Percentiles rank a stretch among this genome's conserved stretches.
Evolutionary conservation across 768 basidiomycete species (phyloP).

Genomic region (Tephrocybe sp.): DNA sequence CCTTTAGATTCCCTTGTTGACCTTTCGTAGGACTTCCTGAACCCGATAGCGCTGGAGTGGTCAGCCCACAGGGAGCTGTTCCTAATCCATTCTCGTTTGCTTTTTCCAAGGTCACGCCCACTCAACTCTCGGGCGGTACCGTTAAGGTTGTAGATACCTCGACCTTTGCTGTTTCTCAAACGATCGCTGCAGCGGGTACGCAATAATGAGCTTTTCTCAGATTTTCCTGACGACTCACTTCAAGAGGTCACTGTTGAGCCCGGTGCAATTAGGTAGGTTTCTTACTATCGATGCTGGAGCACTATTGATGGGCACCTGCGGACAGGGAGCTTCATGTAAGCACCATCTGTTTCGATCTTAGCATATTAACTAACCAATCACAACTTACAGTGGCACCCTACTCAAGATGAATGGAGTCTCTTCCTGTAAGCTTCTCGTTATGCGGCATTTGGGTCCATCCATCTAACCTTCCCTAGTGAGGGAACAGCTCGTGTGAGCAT

Average conservation of each 20-base stretch:
- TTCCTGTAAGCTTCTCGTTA: constrained; percentile 42
- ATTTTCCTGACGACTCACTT: neutral
- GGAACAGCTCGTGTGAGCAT: constrained; percentile 56
- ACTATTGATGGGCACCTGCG: constrained; percentile 1
- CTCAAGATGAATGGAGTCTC: constrained; percentile 64
- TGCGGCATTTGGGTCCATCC: neutral
- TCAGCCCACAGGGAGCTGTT: constrained; percentile 44
- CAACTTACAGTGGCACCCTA: constrained; percentile 62
- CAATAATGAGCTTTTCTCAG: neutral
- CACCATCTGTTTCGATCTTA: neutral
- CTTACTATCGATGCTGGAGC: neutral
- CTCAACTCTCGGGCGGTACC: constrained; percentile 44
- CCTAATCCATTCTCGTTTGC: constrained; percentile 47
- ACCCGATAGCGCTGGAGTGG: constrained; percentile 31
- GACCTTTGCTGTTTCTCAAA: constrained; percentile 51
- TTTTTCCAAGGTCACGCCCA: constrained; percentile 45
- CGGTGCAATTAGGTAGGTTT: constrained; percentile 49
- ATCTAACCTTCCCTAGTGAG: constrained; percentile 35
- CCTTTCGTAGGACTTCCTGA: constrained; percentile 31
- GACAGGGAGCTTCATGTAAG: constrained; percentile 56
- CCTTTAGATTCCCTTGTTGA: neutral
- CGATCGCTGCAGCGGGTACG: constrained; percentile 46
- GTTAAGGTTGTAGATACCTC: constrained; percentile 54
- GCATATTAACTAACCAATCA: constrained; percentile 2
- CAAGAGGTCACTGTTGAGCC: constrained; percentile 56